phyloP scores from a whole-genome alignment of 2,329 filamentous ascomycete genomes.

The Trichoderma guizhouense region DNA sequence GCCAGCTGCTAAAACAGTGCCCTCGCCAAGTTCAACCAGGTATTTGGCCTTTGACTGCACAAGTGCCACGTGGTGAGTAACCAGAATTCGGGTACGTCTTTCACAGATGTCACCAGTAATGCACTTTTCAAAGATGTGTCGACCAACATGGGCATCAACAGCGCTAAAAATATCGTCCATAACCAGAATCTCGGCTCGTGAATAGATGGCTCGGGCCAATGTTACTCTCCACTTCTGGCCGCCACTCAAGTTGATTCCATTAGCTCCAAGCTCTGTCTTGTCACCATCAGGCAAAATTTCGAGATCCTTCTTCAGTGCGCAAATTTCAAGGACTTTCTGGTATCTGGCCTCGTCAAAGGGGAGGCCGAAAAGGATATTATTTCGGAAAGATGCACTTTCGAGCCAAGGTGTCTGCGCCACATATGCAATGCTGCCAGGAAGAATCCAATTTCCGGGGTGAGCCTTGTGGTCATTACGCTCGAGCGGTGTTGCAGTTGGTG shows the following conservation, averaged over 20 bases:
- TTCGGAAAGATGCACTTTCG: constrained; percentile 73
- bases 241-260: constrained; percentile 79
- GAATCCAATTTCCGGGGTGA: constrained; percentile 63
- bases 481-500: constrained; percentile 45
- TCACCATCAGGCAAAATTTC: constrained; percentile 75
- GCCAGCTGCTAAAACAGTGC: constrained; percentile 61
- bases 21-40: constrained; percentile 69
- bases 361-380: constrained; percentile 76
- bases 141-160: constrained; percentile 76
- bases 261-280: constrained; percentile 76
- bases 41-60: constrained; percentile 70
- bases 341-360: constrained; percentile 69
- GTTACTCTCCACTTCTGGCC: constrained; percentile 82
- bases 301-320: constrained; percentile 71
- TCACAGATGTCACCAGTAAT: constrained; percentile 66
- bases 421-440: constrained; percentile 67
- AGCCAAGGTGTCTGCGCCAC: constrained; percentile 83
- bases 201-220: constrained; percentile 76
- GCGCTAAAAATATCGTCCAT: constrained; percentile 84
- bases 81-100: constrained; percentile 71
- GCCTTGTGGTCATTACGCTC: constrained; percentile 62
- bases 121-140: constrained; percentile 74
- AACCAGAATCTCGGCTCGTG: constrained; percentile 69
- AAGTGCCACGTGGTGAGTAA: constrained; percentile 75
- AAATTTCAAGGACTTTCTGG: constrained; percentile 65